phyloP scores from a whole-genome alignment of 495 filamentous ascomycete species.

The Thozetella sp. region DNA sequence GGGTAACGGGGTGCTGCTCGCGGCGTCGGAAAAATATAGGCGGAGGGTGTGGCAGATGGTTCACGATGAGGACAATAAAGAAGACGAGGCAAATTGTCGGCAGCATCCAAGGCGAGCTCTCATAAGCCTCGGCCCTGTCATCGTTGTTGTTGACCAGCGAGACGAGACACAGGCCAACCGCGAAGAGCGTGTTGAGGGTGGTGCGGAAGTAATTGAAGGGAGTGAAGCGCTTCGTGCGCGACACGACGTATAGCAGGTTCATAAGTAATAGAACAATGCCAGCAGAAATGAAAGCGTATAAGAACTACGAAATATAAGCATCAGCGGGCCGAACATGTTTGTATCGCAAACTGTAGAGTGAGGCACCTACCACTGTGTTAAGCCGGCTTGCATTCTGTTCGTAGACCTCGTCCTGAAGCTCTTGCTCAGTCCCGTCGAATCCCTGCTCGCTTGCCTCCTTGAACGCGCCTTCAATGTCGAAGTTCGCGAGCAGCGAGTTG shows the following conservation, averaged over 20 bases:
- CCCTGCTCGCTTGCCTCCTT: slow-evolving; percentile 6
- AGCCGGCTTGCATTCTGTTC: slow-evolving; percentile 39
- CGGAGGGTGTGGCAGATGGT: slow-evolving; percentile 30
- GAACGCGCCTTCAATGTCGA: slow-evolving; percentile 22
- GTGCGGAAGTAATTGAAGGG: slow-evolving; percentile 35
- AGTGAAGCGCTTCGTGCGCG: slow-evolving; percentile 24
- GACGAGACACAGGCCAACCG: slow-evolving; percentile 28
- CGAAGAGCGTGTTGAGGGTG: slow-evolving; percentile 31
- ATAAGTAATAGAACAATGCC: slow-evolving; percentile 42
- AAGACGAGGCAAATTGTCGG: slow-evolving; percentile 34
- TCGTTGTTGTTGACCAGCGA: slow-evolving; percentile 20
- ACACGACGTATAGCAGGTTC: slow-evolving; percentile 36
- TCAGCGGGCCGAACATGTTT: not conserved
- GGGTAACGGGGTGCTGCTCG: too few species aligned
- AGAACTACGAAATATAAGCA: slow-evolving; percentile 23
- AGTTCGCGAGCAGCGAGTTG: slow-evolving; percentile 21
- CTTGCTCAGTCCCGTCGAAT: slow-evolving; percentile 6
- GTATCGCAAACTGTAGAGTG: not conserved
- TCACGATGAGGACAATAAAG: slow-evolving; percentile 30
- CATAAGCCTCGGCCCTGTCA: slow-evolving; percentile 19
- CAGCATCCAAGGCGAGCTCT: slow-evolving; percentile 36
- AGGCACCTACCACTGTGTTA: slow-evolving; percentile 31
- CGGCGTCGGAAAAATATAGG: slow-evolving; percentile 24
- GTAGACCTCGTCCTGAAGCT: slow-evolving; percentile 7
- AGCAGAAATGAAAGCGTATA: slow-evolving; percentile 44